Conservation (phyloP, 345 rosid species). For the Salix udensis region DNA sequence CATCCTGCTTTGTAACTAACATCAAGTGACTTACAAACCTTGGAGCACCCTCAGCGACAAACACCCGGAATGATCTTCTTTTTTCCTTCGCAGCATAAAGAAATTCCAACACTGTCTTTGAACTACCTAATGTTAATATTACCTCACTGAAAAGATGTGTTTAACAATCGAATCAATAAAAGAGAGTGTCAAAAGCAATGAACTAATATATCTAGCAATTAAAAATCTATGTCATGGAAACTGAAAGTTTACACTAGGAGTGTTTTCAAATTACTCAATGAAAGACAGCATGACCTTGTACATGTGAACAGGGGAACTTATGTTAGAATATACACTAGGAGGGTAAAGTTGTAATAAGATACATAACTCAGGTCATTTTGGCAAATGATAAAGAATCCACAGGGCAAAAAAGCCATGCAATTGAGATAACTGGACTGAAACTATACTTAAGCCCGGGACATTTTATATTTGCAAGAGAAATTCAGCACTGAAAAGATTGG, state of each 20-base stretch:
- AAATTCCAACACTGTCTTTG: slow-evolving; percentile 91
- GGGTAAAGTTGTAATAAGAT: no score
- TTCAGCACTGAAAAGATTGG: neutral
- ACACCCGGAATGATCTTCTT: slow-evolving; percentile 88
- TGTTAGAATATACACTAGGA: no score
- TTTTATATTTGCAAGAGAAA: neutral
- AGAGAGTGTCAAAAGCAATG: neutral
- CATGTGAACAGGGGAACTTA: neutral
- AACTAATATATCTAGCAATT: neutral
- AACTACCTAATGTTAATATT: slow-evolving; percentile 92
- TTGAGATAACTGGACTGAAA: neutral
- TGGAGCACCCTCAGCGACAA: slow-evolving; percentile 98
- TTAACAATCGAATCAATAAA: slow-evolving; percentile 13
- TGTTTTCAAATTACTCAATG: neutral
- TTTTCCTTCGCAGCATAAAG: slow-evolving; percentile 98
- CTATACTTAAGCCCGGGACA: neutral
- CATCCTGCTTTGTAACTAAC: slow-evolving; percentile 4
- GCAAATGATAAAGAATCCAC: no score
- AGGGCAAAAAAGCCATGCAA: neutral
- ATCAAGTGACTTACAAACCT: slow-evolving; percentile 48
- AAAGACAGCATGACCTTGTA: neutral
- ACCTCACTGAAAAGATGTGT: slow-evolving; percentile 68
- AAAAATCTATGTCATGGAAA: neutral
- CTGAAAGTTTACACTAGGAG: neutral
- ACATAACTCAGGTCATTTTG: no score